Evolutionary conservation across 768 basidiomycete species (phyloP).

Genomic region (Krasilnikovozyma curviuscula): DNA sequence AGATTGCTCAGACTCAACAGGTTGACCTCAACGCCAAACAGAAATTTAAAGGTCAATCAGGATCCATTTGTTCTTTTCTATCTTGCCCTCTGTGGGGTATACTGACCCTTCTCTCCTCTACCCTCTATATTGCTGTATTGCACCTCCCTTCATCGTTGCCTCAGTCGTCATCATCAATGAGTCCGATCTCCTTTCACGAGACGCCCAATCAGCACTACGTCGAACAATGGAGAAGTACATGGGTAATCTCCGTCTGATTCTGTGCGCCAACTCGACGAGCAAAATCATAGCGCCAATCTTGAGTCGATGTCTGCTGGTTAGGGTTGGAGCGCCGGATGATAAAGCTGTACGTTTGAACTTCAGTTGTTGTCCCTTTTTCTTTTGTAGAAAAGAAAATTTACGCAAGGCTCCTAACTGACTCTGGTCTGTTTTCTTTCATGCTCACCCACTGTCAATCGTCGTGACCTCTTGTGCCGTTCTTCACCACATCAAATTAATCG

Average conservation of each 20-base stretch:
- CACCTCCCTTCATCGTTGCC: not conserved
- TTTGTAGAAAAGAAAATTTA: no score
- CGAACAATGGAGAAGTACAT: slow-evolving; percentile 99
- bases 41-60: slow-evolving; percentile 66
- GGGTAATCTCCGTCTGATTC: slow-evolving; percentile 87
- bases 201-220: slow-evolving; percentile 90
- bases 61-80: not conserved
- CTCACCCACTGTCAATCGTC: no score
- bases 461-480: not conserved
- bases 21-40: slow-evolving; percentile 90
- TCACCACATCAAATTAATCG: not conserved
- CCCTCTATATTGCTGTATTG: not conserved
- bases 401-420: no score
- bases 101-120: not conserved
- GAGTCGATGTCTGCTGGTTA: slow-evolving; percentile 78
- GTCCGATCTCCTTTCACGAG: slow-evolving; percentile 80
- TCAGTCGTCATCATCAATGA: slow-evolving; percentile 96
- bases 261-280: slow-evolving; percentile 88
- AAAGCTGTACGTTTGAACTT: slow-evolving; percentile 42
- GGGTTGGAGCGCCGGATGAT: slow-evolving; percentile 67
- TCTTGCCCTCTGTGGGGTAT: not conserved
- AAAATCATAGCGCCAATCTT: slow-evolving; percentile 92
- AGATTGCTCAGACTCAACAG: slow-evolving; percentile 97
- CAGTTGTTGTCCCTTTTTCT: not conserved
- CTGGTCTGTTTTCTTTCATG: not conserved